phyloP scores from a whole-genome alignment of 1,284 basidiomycete genomes.

The Heterobasidion annosum region DNA sequence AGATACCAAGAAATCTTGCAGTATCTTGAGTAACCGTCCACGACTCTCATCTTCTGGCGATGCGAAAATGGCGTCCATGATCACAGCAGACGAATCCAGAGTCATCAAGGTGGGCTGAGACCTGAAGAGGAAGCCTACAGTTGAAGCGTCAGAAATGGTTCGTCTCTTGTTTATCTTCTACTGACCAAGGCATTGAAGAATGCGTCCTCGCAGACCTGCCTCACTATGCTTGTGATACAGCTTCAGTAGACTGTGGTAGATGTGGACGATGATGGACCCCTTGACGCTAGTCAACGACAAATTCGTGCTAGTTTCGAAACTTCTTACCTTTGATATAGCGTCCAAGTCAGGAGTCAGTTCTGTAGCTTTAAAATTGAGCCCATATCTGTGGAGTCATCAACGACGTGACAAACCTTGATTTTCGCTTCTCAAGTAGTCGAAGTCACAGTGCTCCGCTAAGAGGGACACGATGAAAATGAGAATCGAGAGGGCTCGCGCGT shows the following conservation, averaged over 20 bases:
- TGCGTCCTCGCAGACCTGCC: slow-evolving; percentile 45
- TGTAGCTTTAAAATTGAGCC: slow-evolving; percentile 12
- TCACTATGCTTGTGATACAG: slow-evolving; percentile 60
- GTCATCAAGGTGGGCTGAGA: slow-evolving; percentile 88
- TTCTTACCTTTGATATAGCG: slow-evolving; percentile 45
- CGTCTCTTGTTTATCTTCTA: neutral
- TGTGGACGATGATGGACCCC: slow-evolving; percentile 73
- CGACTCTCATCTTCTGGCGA: slow-evolving; percentile 64
- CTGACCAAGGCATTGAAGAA: slow-evolving; percentile 78
- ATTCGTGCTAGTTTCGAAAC: neutral
- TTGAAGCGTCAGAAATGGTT: slow-evolving; percentile 4
- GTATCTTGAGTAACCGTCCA: slow-evolving; percentile 73
- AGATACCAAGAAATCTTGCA: slow-evolving; percentile 83
- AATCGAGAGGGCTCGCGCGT: slow-evolving; percentile 40
- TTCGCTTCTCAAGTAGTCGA: slow-evolving; percentile 66
- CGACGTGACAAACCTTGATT: slow-evolving; percentile 32
- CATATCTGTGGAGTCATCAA: neutral
- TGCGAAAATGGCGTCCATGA: slow-evolving; percentile 85
- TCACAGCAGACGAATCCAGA: slow-evolving; percentile 60
- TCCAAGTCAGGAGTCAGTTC: slow-evolving; percentile 52
- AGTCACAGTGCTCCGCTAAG: slow-evolving; percentile 82
- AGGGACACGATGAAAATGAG: slow-evolving; percentile 79
- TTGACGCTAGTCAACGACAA: slow-evolving; percentile 18
- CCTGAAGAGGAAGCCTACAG: slow-evolving; percentile 80
- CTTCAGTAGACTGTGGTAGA: slow-evolving; percentile 65